phyloP scores from a whole-genome alignment of 345 rosid species.

The Linum usitatissimum region DNA sequence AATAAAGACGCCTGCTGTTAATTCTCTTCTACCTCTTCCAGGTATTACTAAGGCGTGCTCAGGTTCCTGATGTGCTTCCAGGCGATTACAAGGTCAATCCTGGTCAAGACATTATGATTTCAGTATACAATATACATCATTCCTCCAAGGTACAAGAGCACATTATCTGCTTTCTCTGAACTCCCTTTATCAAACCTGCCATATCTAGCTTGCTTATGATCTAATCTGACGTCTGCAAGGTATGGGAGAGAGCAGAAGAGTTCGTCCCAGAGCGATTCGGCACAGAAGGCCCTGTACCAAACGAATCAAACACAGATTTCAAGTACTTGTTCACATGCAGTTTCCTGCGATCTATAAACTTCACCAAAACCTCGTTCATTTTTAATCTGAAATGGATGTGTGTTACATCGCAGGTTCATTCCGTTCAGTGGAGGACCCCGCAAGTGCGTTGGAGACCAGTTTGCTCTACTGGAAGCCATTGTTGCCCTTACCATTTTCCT shows the following conservation, averaged over 20 bases:
- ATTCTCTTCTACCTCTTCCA: slow-evolving; percentile 14
- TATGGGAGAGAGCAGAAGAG: slow-evolving; percentile 91
- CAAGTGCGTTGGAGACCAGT: slow-evolving; percentile 92
- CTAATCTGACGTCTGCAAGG: slow-evolving; percentile 32
- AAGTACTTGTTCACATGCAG: slow-evolving; percentile 33
- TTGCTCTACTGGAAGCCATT: slow-evolving; percentile 80
- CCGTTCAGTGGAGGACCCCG: slow-evolving; percentile 98
- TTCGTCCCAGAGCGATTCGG: slow-evolving; percentile 79
- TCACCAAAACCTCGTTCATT: slow-evolving; percentile 1
- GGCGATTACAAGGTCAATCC: slow-evolving; percentile 77
- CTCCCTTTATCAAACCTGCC: background rate
- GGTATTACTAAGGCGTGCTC: slow-evolving; percentile 92
- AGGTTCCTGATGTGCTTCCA: slow-evolving; percentile 73
- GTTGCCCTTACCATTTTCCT: slow-evolving; percentile 71
- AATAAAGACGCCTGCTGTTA: background rate
- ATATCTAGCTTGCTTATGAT: background rate
- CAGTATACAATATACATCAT: slow-evolving; percentile 88
- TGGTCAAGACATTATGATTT: slow-evolving; percentile 95
- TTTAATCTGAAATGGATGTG: background rate
- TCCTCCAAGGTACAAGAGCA: slow-evolving; percentile 48
- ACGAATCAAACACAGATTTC: slow-evolving; percentile 85
- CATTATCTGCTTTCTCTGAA: slow-evolving; percentile 9
- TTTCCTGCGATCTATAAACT: background rate
- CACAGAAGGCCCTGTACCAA: slow-evolving; percentile 69
- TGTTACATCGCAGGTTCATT: slow-evolving; percentile 45